Percentiles rank a stretch among this genome's conserved stretches.
Conservation (phyloP, 441 rosid genomes). For the Populus hybrid region DNA sequence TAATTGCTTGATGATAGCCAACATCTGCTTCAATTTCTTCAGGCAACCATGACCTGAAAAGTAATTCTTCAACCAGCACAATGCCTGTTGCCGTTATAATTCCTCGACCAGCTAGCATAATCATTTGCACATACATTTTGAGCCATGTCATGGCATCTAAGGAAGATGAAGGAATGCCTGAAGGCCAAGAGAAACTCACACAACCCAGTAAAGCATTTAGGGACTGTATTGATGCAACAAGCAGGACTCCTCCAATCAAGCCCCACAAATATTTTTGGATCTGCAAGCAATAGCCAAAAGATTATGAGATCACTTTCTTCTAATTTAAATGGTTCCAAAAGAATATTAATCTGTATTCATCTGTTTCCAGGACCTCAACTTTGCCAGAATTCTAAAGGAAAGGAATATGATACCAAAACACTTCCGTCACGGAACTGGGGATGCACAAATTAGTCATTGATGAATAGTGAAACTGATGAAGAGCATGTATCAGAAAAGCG, state of each 20-base stretch:
- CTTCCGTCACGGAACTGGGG: neutral
- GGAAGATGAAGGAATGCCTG: slow-evolving; percentile 45
- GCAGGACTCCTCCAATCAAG: slow-evolving; percentile 65
- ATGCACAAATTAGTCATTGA: neutral
- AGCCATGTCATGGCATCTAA: slow-evolving; percentile 41
- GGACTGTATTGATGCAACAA: slow-evolving; percentile 60
- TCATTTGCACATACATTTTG: slow-evolving; percentile 40
- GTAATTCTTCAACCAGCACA: slow-evolving; percentile 81
- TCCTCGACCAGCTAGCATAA: slow-evolving; percentile 53
- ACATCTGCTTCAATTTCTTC: slow-evolving; percentile 77
- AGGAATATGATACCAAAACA: neutral
- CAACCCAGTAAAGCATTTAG: slow-evolving; percentile 64
- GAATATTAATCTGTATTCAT: neutral
- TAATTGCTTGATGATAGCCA: slow-evolving; percentile 75
- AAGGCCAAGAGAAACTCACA: slow-evolving; percentile 59
- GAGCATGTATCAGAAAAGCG: neutral
- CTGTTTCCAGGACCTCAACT: neutral
- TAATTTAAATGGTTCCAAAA: neutral
- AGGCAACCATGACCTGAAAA: slow-evolving; percentile 90
- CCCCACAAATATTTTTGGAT: slow-evolving; percentile 55
- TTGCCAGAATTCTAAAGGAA: neutral
- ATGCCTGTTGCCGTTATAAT: slow-evolving; percentile 57
- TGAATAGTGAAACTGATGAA: neutral
- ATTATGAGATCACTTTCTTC: slow-evolving; percentile 6
- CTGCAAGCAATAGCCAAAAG: slow-evolving; percentile 45